phyloP scores from a whole-genome alignment of 73 alveolate species.

The Symbiodinium pilosum region DNA sequence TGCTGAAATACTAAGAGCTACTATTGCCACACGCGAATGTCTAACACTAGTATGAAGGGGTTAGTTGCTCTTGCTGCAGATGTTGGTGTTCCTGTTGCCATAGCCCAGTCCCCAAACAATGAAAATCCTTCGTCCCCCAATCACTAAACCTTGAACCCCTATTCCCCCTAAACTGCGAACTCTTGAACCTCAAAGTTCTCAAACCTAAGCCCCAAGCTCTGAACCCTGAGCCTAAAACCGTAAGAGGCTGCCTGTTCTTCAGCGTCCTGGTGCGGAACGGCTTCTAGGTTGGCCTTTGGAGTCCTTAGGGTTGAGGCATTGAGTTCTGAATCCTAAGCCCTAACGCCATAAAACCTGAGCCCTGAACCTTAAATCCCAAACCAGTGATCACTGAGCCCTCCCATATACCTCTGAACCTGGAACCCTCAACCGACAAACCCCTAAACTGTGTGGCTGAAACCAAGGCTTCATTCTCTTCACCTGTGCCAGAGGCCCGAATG shows the following conservation, averaged over 20 bases:
- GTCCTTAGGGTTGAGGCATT: neutral
- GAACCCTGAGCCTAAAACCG: neutral
- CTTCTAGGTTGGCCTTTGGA: neutral
- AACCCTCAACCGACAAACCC: neutral
- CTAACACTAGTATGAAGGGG: too few relatives aligned
- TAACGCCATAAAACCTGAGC: neutral
- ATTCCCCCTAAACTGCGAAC: too few relatives aligned
- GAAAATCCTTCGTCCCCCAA: too few relatives aligned
- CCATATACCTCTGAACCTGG: neutral
- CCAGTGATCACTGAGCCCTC: neutral
- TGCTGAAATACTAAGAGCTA: too few relatives aligned
- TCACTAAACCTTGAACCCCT: too few relatives aligned
- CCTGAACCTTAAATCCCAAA: neutral
- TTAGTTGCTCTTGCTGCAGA: too few relatives aligned
- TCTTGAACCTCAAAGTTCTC: neutral
- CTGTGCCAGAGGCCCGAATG: neutral
- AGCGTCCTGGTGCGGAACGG: neutral
- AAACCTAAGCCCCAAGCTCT: neutral
- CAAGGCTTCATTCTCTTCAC: conserved; percentile 3
- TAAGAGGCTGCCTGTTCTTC: neutral
- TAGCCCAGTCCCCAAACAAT: too few relatives aligned
- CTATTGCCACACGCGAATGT: too few relatives aligned
- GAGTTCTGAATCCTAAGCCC: neutral
- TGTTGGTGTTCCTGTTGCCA: too few relatives aligned
- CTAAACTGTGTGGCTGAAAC: neutral